Evolutionary conservation across 139 green algal genomes (phyloP).

Genomic region (Chlorella sp.): DNA sequence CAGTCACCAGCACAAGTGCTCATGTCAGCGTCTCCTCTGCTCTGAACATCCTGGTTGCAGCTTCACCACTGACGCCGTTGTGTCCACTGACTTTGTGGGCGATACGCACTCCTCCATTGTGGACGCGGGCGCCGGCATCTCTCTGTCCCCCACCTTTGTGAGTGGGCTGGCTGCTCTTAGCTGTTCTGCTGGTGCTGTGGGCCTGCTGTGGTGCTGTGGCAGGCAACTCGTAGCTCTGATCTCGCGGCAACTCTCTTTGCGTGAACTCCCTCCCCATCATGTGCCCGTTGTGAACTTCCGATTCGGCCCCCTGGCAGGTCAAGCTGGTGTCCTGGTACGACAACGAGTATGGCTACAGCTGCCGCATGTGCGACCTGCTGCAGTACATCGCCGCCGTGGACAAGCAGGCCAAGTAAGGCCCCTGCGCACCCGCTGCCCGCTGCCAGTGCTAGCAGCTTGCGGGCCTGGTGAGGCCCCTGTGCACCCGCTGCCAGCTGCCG

Average conservation of each 20-base stretch:
- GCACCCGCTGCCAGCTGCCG: too few relatives aligned
- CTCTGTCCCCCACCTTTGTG: constrained; percentile 83
- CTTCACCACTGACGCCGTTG: constrained; percentile 41
- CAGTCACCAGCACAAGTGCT: neutral
- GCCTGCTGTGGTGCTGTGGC: too few relatives aligned
- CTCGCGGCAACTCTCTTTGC: too few relatives aligned
- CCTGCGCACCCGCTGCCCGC: too few relatives aligned
- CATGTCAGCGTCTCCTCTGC: too few relatives aligned
- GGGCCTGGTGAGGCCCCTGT: too few relatives aligned
- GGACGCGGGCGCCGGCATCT: constrained; percentile 89
- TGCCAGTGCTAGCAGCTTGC: too few relatives aligned
- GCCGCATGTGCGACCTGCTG: constrained; percentile 26
- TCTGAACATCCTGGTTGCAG: neutral
- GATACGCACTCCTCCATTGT: constrained; percentile 88
- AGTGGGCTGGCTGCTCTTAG: constrained; percentile 61
- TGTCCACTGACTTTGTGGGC: constrained; percentile 82
- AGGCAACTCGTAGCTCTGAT: too few relatives aligned
- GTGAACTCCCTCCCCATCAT: too few relatives aligned
- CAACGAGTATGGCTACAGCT: constrained; percentile 62
- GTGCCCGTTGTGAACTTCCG: too few relatives aligned
- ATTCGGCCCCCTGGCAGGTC: too few relatives aligned
- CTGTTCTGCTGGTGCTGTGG: constrained; percentile 82
- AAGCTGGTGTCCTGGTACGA: constrained; percentile 37
- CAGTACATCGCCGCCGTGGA: constrained; percentile 33
- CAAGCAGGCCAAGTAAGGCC: too few relatives aligned